A percentile compares a stretch with the other conserved stretches of the same genome.
Evolutionary conservation across 306 rosid species (phyloP).

Genomic region (Prunus salicina): DNA sequence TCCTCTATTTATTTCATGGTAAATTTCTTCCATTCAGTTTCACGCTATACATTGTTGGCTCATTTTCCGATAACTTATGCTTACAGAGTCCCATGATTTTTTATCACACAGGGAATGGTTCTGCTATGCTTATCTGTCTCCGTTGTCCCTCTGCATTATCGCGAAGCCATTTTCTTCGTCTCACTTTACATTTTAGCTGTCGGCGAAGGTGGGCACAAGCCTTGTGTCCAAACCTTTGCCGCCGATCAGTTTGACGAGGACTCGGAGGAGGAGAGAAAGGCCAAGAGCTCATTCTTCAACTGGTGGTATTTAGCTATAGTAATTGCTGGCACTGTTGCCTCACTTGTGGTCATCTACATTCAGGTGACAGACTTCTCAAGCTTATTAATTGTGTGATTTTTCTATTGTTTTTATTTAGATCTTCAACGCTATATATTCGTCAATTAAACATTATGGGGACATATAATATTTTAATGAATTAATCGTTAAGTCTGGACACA

Average conservation of each 20-base stretch:
- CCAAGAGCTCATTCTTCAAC: constrained; percentile 75
- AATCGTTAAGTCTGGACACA: too few relatives aligned
- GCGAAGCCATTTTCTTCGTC: constrained; percentile 35
- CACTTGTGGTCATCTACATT: constrained; percentile 51
- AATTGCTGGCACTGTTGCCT: constrained; percentile 47
- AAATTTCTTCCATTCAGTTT: neutral
- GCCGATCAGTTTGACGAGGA: constrained; percentile 85
- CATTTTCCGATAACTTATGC: neutral
- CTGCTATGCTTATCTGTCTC: constrained; percentile 55
- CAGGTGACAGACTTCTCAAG: constrained; percentile 41
- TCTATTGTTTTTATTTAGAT: neutral
- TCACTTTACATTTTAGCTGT: constrained; percentile 57
- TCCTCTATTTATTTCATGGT: constrained; percentile 29
- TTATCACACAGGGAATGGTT: constrained; percentile 38
- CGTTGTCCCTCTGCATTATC: neutral
- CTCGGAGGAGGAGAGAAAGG: constrained; percentile 44
- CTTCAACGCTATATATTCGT: too few relatives aligned
- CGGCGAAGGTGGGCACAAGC: constrained; percentile 81
- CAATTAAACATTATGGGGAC: too few relatives aligned
- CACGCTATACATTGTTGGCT: neutral
- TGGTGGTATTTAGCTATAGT: constrained; percentile 82
- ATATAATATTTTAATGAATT: too few relatives aligned
- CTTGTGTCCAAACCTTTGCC: constrained; percentile 84
- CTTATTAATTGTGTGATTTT: neutral
- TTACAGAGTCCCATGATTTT: neutral